Evolutionary conservation across 1,284 basidiomycete species (phyloP), one percentile per base, ranked within the genome.

Genomic region (Wallemia mellicola): DNA sequence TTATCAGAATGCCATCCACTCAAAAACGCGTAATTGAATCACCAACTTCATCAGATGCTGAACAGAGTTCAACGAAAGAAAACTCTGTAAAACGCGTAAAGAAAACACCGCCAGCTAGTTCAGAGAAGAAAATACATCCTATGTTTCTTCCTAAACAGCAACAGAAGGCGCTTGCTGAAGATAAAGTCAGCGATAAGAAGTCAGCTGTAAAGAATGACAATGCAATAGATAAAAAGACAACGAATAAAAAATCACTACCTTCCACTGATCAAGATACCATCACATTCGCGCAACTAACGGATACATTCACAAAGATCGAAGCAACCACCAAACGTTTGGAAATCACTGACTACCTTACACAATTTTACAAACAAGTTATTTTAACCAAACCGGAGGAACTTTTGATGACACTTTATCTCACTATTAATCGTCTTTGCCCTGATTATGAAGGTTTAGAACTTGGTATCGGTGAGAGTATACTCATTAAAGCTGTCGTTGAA

Each of bases 401-500:
- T 27, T 75, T 96, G 15, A 84, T 88, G 66, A 79, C 82, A 0
- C 83, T 98, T 1, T 99, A 99, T 67, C 77, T 99, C 1, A 98
- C 92, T 68, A 95, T 98, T 69, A 99, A 99, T 68, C 75, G 91
- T 62, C 71, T 98, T 57, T 83, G 87, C 65, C 92, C 94, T 11
- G 94, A 98, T 70, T 98, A 98, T 70, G 75, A 88, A 64, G 92
- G 94, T 2, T 76, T 95, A 56, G 94, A 99, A 69, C 77, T 99
- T 0, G 94, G 94, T 28, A 92, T 98, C 61, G 94, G 94, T 27
- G 94, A 99, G 70, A 86, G 83, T 63, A 71, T 98, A 24, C 75
- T 99, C 28, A 79, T 96, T 68, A 98, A 96, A 67, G 89, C 94
- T 17, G 96, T 99, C 61, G 83, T 80, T 24, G 86, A 95, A 69